A percentile compares a stretch with the other conserved stretches of the same genome.
Conservation (phyloP, 176 grass and related monocot species). For the Chloris gayana region DNA sequence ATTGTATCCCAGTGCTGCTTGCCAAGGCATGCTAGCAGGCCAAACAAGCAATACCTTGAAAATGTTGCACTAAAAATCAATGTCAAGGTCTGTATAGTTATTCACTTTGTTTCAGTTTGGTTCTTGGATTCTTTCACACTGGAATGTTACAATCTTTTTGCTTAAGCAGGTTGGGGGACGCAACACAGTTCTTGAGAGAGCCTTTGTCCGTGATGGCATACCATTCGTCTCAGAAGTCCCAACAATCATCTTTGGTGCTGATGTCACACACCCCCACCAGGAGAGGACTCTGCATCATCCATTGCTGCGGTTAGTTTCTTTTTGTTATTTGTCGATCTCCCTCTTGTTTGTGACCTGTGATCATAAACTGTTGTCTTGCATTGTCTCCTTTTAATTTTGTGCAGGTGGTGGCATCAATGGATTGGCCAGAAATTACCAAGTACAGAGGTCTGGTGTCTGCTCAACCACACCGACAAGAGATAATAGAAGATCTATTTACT, state of each 20-base stretch:
- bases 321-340: background rate
- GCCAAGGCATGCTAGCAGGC: conserved; percentile 54
- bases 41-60: conserved; percentile 77
- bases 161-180: conserved; percentile 66
- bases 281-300: conserved; percentile 75
- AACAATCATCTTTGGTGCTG: conserved; percentile 85
- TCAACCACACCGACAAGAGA: conserved; percentile 53
- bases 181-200: conserved; percentile 70
- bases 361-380: background rate
- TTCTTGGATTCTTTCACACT: background rate
- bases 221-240: conserved; percentile 60
- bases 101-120: background rate
- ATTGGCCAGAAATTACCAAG: conserved; percentile 77
- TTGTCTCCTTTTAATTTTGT: background rate
- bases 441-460: conserved; percentile 68
- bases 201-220: conserved; percentile 47
- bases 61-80: conserved; percentile 91
- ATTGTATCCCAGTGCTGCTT: conserved; percentile 84
- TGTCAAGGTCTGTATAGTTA: conserved; percentile 61
- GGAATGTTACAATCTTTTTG: background rate
- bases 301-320: conserved; percentile 72
- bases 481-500: conserved; percentile 62
- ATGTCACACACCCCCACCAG: conserved; percentile 80
- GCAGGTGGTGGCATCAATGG: conserved; percentile 73
- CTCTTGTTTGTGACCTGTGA: background rate